phyloP scores from a whole-genome alignment of 306 rosid species.

The Begonia loranthoides region DNA sequence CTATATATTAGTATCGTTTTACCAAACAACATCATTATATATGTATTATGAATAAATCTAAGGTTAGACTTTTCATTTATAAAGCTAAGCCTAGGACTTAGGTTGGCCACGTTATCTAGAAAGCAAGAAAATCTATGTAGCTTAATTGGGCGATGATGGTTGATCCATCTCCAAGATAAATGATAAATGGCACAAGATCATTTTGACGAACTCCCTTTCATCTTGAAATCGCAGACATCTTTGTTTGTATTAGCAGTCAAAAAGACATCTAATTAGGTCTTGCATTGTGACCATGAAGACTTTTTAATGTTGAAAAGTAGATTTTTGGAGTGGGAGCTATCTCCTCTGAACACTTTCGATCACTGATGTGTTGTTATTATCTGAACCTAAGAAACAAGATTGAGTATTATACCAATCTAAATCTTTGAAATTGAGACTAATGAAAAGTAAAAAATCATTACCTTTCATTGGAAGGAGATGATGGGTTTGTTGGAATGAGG shows the following conservation, averaged over 20 bases:
- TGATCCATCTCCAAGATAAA: not conserved
- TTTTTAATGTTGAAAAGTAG: slow-evolving; percentile 24
- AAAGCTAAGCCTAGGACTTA: not conserved
- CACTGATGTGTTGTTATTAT: slow-evolving; percentile 20
- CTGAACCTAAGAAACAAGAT: slow-evolving; percentile 1
- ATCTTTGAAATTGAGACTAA: not conserved
- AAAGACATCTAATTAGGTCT: slow-evolving; percentile 21
- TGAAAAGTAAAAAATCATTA: not conserved
- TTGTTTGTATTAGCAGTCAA: slow-evolving; percentile 21
- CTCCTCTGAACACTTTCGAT: slow-evolving; percentile 27
- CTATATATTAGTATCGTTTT: no score
- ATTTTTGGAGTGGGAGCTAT: slow-evolving; percentile 21
- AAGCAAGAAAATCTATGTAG: no score
- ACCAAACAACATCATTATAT: not conserved
- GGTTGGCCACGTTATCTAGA: no score
- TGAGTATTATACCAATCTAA: not conserved
- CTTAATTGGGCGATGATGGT: slow-evolving; percentile 24
- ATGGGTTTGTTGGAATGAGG: slow-evolving; percentile 16
- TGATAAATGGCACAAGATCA: not conserved
- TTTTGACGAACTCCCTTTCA: slow-evolving; percentile 12
- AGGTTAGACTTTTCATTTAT: not conserved
- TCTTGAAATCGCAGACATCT: slow-evolving; percentile 22
- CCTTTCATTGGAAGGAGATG: slow-evolving; percentile 27
- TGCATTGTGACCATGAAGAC: slow-evolving; percentile 15
- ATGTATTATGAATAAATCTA: not conserved